A percentile compares a stretch with the other conserved stretches of the same genome.
These are phyloP conservation scores for Colletotrichum cordylinicola DNA, from an alignment of 2,329 filamentous ascomycete species.

Conservation along the genomic window DNA sequence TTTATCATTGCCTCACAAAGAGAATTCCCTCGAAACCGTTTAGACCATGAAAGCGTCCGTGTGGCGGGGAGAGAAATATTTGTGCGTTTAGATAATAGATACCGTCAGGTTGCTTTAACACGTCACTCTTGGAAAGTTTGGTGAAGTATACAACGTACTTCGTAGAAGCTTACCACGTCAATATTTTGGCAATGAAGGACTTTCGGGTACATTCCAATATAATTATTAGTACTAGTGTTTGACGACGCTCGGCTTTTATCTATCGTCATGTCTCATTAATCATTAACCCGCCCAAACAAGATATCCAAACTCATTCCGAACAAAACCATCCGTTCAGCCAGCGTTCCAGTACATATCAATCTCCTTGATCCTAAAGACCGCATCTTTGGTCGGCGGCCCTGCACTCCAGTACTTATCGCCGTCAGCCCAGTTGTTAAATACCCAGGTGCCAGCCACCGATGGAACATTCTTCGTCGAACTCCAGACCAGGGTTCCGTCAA, in stretches of 20 bases:
- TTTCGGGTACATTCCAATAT: too few species aligned
- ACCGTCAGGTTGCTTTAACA: too few species aligned
- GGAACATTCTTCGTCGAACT: slow-evolving; percentile 30
- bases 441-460: slow-evolving; percentile 27
- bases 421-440: slow-evolving; percentile 36
- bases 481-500: slow-evolving; percentile 30
- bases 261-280: background rate
- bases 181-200: too few species aligned
- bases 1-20: too few species aligned
- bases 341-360: slow-evolving; percentile 30
- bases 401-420: slow-evolving; percentile 31
- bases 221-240: background rate
- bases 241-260: background rate
- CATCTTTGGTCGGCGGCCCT: slow-evolving; percentile 29
- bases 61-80: too few species aligned
- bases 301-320: background rate
- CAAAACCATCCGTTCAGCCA: background rate
- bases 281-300: background rate
- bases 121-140: too few species aligned
- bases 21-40: too few species aligned
- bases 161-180: too few species aligned
- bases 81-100: too few species aligned
- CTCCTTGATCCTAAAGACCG: slow-evolving; percentile 19
- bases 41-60: too few species aligned
- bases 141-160: too few species aligned